A percentile compares a stretch with the other conserved stretches of the same genome.
Conservation (phyloP, 805 yeast genomes). For the Wickerhamiella sorbophila region DNA sequence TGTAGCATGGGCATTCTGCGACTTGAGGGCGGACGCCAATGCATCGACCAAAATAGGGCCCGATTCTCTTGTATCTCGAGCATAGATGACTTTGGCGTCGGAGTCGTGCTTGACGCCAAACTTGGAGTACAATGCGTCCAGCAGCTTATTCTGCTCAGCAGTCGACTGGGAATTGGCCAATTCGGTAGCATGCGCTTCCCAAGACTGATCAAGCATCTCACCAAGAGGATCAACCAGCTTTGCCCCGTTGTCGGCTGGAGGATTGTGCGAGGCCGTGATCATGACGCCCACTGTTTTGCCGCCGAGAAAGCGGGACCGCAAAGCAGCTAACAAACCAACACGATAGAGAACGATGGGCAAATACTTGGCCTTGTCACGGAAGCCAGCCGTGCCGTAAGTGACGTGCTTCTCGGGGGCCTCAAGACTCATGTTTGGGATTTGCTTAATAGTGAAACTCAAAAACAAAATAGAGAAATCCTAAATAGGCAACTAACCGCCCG, state of each 20-base stretch:
- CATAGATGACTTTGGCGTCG: constrained; percentile 45
- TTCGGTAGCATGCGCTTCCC: constrained; percentile 74
- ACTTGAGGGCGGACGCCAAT: constrained; percentile 45
- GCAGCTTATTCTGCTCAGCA: constrained; percentile 30
- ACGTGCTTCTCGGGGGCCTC: constrained; percentile 15
- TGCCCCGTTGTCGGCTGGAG: constrained; percentile 83
- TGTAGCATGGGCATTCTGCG: constrained; percentile 31
- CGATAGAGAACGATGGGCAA: constrained; percentile 74
- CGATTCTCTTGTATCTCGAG: constrained; percentile 79
- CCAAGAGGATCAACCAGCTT: constrained; percentile 91
- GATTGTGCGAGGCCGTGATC: constrained; percentile 94
- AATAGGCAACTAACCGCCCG: too few species aligned
- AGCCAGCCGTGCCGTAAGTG: constrained; percentile 95
- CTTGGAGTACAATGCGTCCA: constrained; percentile 28
- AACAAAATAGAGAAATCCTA: too few species aligned
- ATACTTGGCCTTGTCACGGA: constrained; percentile 55
- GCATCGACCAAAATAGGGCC: constrained; percentile 53
- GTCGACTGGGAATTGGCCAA: constrained; percentile 55
- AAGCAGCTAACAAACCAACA: constrained; percentile 67
- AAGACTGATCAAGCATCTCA: constrained; percentile 65
- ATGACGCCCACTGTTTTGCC: constrained; percentile 80
- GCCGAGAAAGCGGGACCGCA: constrained; percentile 58
- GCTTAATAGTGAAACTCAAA: too few species aligned
- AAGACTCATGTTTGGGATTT: too few species aligned
- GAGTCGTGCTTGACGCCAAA: constrained; percentile 34